phyloP scores from a whole-genome alignment of 2,329 filamentous ascomycete species.

The Fusarium floridanum region DNA sequence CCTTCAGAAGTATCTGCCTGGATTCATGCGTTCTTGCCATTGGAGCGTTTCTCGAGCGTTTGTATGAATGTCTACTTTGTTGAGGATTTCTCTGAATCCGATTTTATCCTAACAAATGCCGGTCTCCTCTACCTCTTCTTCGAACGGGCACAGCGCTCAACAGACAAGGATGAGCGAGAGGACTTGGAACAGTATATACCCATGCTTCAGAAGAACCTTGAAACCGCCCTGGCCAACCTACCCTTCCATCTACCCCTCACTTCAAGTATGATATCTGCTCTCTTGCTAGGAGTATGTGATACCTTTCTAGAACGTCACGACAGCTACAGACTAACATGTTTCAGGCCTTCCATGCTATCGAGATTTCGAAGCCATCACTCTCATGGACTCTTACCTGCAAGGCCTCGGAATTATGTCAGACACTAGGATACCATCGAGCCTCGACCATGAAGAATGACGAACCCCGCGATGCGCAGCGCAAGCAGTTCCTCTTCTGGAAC shows the following conservation, averaged over 20 bases:
- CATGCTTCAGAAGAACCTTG: constrained; percentile 48
- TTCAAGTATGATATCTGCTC: constrained; percentile 44
- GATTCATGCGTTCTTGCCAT: constrained; percentile 47
- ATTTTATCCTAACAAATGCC: constrained; percentile 52
- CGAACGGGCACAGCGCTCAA: constrained; percentile 35
- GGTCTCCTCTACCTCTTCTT: constrained; percentile 50
- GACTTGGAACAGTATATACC: constrained; percentile 41
- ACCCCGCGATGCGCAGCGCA: constrained; percentile 33
- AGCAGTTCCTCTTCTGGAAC: constrained; percentile 66
- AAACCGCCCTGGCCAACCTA: constrained; percentile 49
- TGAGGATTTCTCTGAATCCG: constrained; percentile 48
- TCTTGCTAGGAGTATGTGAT: constrained; percentile 40
- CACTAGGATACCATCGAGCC: constrained; percentile 47
- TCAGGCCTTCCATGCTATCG: constrained; percentile 50
- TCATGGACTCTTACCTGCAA: constrained; percentile 50
- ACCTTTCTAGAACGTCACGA: neutral
- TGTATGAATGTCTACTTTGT: constrained; percentile 52
- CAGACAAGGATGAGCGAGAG: constrained; percentile 36
- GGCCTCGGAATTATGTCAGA: constrained; percentile 50
- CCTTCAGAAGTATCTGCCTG: constrained; percentile 45
- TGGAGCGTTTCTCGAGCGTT: constrained; percentile 49
- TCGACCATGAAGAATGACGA: constrained; percentile 44
- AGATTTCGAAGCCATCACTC: constrained; percentile 51
- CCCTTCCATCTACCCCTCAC: constrained; percentile 51
- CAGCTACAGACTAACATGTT: constrained; percentile 6